Percentiles rank a stretch among this genome's conserved stretches.
These are phyloP conservation scores for Aspergillus melleus DNA, from an alignment of 2,329 filamentous ascomycete genomes.

Conservation along the genomic window DNA sequence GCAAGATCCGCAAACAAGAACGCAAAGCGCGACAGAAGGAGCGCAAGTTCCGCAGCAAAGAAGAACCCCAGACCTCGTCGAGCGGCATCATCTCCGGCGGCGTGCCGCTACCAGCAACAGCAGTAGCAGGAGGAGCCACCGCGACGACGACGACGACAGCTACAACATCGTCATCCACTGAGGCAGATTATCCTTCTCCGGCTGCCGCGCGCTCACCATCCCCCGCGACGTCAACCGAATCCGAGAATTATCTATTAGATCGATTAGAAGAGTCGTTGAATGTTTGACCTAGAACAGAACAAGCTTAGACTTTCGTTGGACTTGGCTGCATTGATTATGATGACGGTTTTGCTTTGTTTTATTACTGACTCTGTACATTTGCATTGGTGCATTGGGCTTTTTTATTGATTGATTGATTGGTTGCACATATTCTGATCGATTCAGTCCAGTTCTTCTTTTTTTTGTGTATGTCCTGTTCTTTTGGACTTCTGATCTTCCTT, in stretches of 20 bases:
- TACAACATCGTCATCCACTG: not conserved
- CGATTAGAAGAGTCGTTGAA: constrained; percentile 26
- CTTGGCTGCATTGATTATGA: not conserved
- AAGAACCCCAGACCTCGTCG: not conserved
- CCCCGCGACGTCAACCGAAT: constrained; percentile 18
- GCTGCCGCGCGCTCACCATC: constrained; percentile 16
- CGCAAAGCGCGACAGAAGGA: constrained; percentile 24
- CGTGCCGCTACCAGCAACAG: not conserved
- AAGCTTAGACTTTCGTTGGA: not conserved
- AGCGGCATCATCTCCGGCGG: not conserved
- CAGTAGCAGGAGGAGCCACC: not conserved
- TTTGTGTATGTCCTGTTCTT: too few relatives aligned
- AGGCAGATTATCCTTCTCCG: not conserved
- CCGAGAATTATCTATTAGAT: constrained; percentile 26
- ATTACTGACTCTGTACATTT: too few relatives aligned
- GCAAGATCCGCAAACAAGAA: constrained; percentile 18
- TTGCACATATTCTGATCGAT: too few relatives aligned
- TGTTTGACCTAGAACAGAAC: not conserved
- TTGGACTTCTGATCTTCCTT: too few relatives aligned
- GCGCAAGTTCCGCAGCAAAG: constrained; percentile 14
- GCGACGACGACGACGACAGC: not conserved
- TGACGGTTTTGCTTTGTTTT: not conserved
- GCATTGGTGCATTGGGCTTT: too few relatives aligned
- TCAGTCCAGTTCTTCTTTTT: too few relatives aligned
- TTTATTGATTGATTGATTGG: too few relatives aligned